Base-by-base conservation (phyloP, 495 filamentous ascomycete species). In the Hypoxylon perforatum region DNA sequence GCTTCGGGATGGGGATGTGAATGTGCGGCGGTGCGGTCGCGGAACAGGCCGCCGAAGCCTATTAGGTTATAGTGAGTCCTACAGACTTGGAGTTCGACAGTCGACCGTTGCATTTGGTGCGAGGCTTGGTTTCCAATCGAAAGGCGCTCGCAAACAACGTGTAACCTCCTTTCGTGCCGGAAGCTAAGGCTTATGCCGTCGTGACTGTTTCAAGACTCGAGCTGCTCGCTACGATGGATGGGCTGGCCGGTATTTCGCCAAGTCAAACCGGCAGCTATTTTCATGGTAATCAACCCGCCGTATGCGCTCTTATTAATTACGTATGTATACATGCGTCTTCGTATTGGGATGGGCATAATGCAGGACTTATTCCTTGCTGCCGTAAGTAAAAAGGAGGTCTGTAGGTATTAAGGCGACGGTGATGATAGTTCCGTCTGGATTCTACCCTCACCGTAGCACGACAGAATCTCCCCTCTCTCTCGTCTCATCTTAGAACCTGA, bases 271-370 rank as follows among this genome's bases (percentile, higher is more conserved):
- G 33, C 36, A 52, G 38, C 6, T 19, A 48, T 39, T 30, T 49
- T 45, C 54, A n/a, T 39, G 42, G n/a, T 41, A 42, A 8, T 17
- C 15, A 53, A 33, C 45, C 53, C 53, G 50, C 46, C 47, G 28
- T 57, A 47, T 19, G 57, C 63, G 51, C 51, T 36, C 14, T 46
- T 61, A 41, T 38, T 51, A 21, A 55, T 18, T n/a, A 55, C 15
- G 22, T 8, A 8, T 28, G 15, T 4, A 19, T 19, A 38, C 33
- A 44, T 44, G 28, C 30, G 11, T 36, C 11, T 12, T 57, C 18
- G 48, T 55, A 51, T 55, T 42, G 11, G 36, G 60, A 63, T 50
- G 21, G 53, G 11, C 35, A 63, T 57, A 25, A n/a, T 57, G 39
- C 39, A 38, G 18, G n/a, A 57, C 22, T 10, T 52, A 36, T 51